Base-by-base conservation (phyloP, 1,284 basidiomycete genomes). In the Ganoderma lucidum region DNA sequence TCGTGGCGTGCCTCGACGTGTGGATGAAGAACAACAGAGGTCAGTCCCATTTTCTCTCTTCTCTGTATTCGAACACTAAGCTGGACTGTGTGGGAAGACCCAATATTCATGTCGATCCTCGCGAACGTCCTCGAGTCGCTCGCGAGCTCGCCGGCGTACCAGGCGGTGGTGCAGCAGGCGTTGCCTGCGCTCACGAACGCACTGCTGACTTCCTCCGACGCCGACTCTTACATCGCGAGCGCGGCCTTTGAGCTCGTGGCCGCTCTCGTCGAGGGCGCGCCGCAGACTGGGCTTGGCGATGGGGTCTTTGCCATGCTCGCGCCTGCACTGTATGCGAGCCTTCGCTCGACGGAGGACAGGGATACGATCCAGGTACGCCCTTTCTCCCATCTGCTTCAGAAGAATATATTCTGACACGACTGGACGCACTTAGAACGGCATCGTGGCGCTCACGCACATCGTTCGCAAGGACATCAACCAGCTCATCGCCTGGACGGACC, bases 1-100 rank as follows among this genome's bases (percentile, higher is more conserved):
- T 91, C 9, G 78, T 85, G 12, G 89, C 90, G 2, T 82, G 92
- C 10, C 84, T 96, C 37, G 88, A 93, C 59, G 90, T 95, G 28
- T 97, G 95, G 95, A 84, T 87, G 62, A 92, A 92, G 78, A 94
- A 96, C 75, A 93, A 91, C 78, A 92, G 91, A 84, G 95, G 95
- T 93, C 30, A 23, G 23, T 23, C 45, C 63, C 2, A 30, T 61
- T 35, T 67, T 67, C 48, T 59, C 51, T 61, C 32, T 28, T 58
- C 41, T 23, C 9, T 6, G 5, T 8, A 19, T 42, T 23, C 51
- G 6, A 30, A 2, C 19, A 19, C 42, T 19, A 2, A 3, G n/a
- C 39, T 42, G 23, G 28, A 23, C 15, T 28, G 10, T 5, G 23
- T 10, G 6, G 39, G 59, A 19, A 96, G 96, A 98, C 82, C 96